These are phyloP conservation scores for Exserohilum rostratum DNA, from an alignment of 2,329 filamentous ascomycete genomes.

Conservation along the genomic window DNA sequence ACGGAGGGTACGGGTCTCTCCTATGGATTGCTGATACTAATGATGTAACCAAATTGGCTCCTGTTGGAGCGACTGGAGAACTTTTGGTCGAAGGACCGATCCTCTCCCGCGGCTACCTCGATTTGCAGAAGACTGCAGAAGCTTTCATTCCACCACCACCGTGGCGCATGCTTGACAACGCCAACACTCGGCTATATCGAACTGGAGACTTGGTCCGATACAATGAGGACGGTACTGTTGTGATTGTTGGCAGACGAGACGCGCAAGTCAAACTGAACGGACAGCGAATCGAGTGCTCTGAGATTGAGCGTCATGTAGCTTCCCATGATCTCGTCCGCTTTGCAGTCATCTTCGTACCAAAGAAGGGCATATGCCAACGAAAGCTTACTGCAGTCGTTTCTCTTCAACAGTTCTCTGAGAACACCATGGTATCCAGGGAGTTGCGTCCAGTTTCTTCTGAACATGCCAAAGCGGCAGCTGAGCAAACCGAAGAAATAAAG, in stretches of 20 bases:
- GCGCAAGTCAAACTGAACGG: constrained; percentile 1
- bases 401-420: not conserved
- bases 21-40: constrained; percentile 32
- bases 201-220: not conserved
- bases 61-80: constrained; percentile 46
- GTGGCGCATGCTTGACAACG: not conserved
- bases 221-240: not conserved
- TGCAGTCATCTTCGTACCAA: not conserved
- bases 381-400: not conserved
- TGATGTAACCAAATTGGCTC: constrained; percentile 13
- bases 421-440: not conserved
- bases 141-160: not conserved
- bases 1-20: constrained; percentile 10
- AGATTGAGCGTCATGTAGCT: not conserved
- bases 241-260: not conserved
- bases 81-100: constrained; percentile 62
- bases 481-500: constrained; percentile 1
- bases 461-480: not conserved
- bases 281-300: not conserved
- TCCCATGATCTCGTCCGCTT: not conserved
- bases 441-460: not conserved
- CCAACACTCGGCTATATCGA: not conserved
- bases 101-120: constrained; percentile 28
- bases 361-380: not conserved
- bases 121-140: not conserved